These are phyloP conservation scores for Trichoderma gamsii DNA, from an alignment of 495 filamentous ascomycete species.

Conservation along the genomic window DNA sequence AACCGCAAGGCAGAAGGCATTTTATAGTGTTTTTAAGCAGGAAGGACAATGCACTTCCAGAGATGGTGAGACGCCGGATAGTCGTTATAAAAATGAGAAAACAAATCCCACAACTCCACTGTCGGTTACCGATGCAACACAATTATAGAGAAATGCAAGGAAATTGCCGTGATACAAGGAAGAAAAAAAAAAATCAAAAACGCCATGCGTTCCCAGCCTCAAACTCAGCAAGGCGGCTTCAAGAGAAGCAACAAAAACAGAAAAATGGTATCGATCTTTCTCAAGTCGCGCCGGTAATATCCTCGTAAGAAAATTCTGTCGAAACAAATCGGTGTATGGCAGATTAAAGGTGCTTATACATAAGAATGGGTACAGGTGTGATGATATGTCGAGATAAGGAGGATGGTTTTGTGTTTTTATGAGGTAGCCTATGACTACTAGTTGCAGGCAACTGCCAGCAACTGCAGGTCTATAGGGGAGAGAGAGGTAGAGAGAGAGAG, in stretches of 20 bases:
- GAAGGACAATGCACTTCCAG: slow-evolving; percentile 6
- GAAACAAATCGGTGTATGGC: slow-evolving; percentile 17
- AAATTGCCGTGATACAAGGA: slow-evolving; percentile 9
- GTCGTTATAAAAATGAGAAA: slow-evolving; percentile 12
- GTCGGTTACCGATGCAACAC: slow-evolving; percentile 16
- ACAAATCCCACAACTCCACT: slow-evolving; percentile 13
- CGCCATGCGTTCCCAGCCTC: slow-evolving; percentile 14
- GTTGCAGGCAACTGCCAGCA: background rate
- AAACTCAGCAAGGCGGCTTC: background rate
- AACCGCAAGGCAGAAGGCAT: slow-evolving; percentile 14
- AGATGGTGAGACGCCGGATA: slow-evolving; percentile 10
- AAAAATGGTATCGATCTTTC: slow-evolving; percentile 18
- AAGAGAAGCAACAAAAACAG: background rate
- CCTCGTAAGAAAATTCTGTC: slow-evolving; percentile 16
- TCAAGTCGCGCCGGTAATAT: slow-evolving; percentile 16
- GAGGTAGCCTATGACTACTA: background rate
- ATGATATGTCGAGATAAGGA: background rate
- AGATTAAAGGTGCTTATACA: slow-evolving; percentile 17
- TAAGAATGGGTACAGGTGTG: background rate
- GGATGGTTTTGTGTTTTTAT: background rate
- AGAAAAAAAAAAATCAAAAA: slow-evolving; percentile 10
- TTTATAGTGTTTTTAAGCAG: slow-evolving; percentile 13
- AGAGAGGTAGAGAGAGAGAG: background rate
- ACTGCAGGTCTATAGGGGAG: background rate
- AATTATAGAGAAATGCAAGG: slow-evolving; percentile 10